Base-by-base conservation (phyloP, 2,329 filamentous ascomycete species). In the Hypocreales sp. region DNA sequence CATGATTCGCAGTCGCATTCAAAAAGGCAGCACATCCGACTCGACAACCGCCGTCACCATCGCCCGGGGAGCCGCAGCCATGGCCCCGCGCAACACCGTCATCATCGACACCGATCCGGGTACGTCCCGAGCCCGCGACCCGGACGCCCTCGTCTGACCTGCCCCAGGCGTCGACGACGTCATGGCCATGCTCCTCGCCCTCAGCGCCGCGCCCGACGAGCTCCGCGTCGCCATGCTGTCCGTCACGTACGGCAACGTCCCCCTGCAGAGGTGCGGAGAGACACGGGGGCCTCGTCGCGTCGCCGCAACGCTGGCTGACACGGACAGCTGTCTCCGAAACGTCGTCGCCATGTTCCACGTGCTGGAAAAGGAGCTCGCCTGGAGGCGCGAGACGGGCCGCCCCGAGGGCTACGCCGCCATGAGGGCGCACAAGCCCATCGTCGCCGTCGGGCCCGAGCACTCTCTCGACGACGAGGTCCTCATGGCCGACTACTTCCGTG, bases 31-130 rank as follows among this genome's bases (percentile, higher is more conserved):
- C n/a, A n/a, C n/a, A n/a, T n/a, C n/a, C n/a, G n/a, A n/a, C n/a
- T n/a, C n/a, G n/a, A n/a, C n/a, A n/a, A n/a, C n/a, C n/a, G n/a
- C n/a, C n/a, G n/a, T n/a, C n/a, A n/a, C n/a, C n/a, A n/a, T n/a
- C n/a, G n/a, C n/a, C n/a, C n/a, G n/a, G n/a, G n/a, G n/a, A n/a
- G n/a, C n/a, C n/a, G n/a, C n/a, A n/a, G n/a, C n/a, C n/a, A 80
- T 81, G 76, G 62, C 70, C 30, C 67, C 74, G 41, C 72, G 69
- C 42, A 74, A 78, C n/a, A n/a, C n/a, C 44, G 76, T 98, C 40
- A 94, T 98, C 43, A 90, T 98, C 44, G 90, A 98, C 48, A 95
- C 87, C 3, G 90, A 95, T 49, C 87, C 87, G 39, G 58, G 86
- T 81, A 61, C 39, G 50, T n/a, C n/a, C n/a, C n/a, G n/a, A n/a